Evolutionary conservation across 306 rosid genomes (phyloP).

Genomic region (Begonia fuchsioides): DNA sequence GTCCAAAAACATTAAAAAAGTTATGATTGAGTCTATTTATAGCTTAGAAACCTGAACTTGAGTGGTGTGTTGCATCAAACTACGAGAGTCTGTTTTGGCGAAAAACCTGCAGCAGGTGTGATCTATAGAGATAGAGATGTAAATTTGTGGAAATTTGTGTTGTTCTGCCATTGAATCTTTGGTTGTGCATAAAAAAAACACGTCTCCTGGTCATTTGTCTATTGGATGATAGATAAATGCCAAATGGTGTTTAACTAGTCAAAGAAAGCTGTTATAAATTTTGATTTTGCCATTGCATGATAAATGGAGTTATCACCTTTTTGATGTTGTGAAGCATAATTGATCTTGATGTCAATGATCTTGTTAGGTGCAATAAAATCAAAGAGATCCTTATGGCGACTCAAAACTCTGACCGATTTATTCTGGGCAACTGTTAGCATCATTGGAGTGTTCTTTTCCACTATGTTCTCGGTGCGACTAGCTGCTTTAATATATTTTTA

Average conservation of each 20-base stretch:
- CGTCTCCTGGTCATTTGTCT: too few species aligned
- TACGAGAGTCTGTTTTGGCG: too few species aligned
- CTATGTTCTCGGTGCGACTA: slow-evolving; percentile 71
- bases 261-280: neutral
- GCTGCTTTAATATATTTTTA: neutral
- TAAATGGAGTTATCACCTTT: neutral
- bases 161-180: too few species aligned
- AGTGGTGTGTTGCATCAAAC: too few species aligned
- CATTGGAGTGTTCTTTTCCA: slow-evolving; percentile 64
- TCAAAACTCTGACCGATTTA: slow-evolving; percentile 61
- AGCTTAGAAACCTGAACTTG: too few species aligned
- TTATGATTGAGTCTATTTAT: too few species aligned
- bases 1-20: too few species aligned
- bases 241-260: neutral
- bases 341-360: slow-evolving; percentile 3
- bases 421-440: slow-evolving; percentile 73
- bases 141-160: too few species aligned
- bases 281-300: neutral
- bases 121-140: too few species aligned
- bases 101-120: too few species aligned
- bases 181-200: too few species aligned
- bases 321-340: slow-evolving; percentile 4
- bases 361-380: slow-evolving; percentile 66
- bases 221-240: neutral
- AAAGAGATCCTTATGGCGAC: slow-evolving; percentile 70